Conservation (phyloP, 2,329 filamentous ascomycete genomes). For the Ascochyta fabae region DNA sequence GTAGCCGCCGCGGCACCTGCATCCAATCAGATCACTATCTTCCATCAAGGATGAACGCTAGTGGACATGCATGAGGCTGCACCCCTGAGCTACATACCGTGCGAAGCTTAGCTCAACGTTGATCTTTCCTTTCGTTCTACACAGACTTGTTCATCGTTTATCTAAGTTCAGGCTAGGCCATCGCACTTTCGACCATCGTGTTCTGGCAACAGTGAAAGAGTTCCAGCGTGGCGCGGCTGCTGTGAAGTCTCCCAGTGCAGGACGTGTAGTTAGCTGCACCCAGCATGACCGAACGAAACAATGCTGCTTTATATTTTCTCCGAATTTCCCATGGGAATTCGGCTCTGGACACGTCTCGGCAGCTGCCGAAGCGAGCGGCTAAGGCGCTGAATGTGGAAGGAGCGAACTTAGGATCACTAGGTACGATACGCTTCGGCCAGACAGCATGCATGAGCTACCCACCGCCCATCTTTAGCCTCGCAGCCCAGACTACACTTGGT, state of each 20-base stretch:
- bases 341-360: neutral
- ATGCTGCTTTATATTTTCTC: neutral
- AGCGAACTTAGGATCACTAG: slow-evolving; percentile 11
- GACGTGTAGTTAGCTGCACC: no score
- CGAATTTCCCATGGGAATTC: no score
- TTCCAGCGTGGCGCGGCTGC: no score
- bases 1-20: neutral
- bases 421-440: neutral
- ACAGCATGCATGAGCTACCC: neutral
- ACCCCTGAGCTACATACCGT: neutral
- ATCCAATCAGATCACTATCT: neutral
- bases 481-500: neutral
- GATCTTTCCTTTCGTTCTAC: neutral
- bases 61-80: neutral
- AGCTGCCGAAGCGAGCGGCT: slow-evolving; percentile 1
- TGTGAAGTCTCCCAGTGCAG: no score
- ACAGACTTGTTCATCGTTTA: neutral
- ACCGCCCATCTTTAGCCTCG: neutral
- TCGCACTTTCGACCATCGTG: no score
- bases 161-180: neutral
- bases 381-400: slow-evolving; percentile 9
- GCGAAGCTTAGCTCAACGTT: neutral
- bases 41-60: slow-evolving; percentile 1
- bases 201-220: no score
- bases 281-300: no score